Evolutionary conservation across 169 alveolate species (phyloP), one percentile per base, ranked within the genome.

Genomic region (Toxoplasma gondii): DNA sequence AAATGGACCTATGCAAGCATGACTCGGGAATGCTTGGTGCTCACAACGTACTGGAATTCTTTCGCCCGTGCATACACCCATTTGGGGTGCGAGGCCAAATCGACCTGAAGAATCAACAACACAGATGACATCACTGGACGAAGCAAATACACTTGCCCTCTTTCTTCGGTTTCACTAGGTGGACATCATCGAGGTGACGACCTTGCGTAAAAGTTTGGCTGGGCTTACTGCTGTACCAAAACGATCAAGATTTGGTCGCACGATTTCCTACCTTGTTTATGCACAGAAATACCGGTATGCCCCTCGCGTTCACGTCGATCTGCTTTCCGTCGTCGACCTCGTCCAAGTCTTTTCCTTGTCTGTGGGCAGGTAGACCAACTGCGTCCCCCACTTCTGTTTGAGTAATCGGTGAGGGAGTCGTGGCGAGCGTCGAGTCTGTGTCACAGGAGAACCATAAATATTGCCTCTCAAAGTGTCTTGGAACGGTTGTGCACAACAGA

Each of bases 81-180:
- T 83, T 88, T 94, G 5, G 96, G 96, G 92, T 94, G 96, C n/a
- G 94, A 91, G n/a, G 94, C 96, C 69, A 94, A 81, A 69, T 94
- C 96, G 36, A 88, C 78, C 96, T 94, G 94, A 44, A 88, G 45
- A 19, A 64, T 64, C 69, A 64, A 19, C 0, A 29, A 64, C 12
- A 64, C 58, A 64, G 78, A 10, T 64, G 78, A 64, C 27, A 4
- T 31, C 36, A 64, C 34, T 19, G 36, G 78, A 24, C 78, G 34
- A 29, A 19, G 27, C 9, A 12, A 29, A 64, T 64, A 29, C 27
- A 29, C 0, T 64, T 29, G 41, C 41, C 36, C 78, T 29, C 34
- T 4, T 19, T 64, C 36, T 29, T 64, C n/a, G 78, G 78, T 29
- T 64, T 64, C 78, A 4, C 78, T 64, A 1, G 36, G 78, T 29